phyloP scores from a whole-genome alignment of 2,329 filamentous ascomycete genomes.

The Paecilomyces sp. region DNA sequence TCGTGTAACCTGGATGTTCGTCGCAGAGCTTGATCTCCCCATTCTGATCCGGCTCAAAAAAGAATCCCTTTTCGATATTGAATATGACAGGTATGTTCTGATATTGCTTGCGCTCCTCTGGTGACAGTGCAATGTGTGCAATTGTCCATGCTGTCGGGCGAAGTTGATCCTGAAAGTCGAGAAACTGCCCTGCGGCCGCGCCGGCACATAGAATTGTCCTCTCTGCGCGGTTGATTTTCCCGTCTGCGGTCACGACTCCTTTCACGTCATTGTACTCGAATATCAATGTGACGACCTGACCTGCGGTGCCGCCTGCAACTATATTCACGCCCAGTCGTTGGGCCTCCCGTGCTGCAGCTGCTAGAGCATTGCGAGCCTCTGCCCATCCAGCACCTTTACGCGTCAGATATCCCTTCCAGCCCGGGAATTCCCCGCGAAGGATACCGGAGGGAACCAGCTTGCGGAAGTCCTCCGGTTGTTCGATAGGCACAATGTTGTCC shows the following conservation, averaged over 20 bases:
- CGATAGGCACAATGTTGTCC: neutral
- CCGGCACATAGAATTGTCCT: constrained; percentile 38
- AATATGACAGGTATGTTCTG: constrained; percentile 45
- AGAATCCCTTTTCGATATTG: constrained; percentile 42
- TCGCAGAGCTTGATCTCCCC: constrained; percentile 37
- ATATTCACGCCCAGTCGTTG: constrained; percentile 39
- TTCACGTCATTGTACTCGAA: constrained; percentile 28
- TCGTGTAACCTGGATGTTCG: constrained; percentile 52
- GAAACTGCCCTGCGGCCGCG: constrained; percentile 31
- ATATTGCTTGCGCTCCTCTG: constrained; percentile 39
- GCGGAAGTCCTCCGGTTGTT: constrained; percentile 29
- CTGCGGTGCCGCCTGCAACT: constrained; percentile 32
- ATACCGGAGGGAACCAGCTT: constrained; percentile 44
- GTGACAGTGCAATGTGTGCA: constrained; percentile 44
- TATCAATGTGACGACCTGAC: constrained; percentile 30
- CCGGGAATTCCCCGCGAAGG: constrained; percentile 32
- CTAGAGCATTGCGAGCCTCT: constrained; percentile 41
- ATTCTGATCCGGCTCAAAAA: constrained; percentile 41
- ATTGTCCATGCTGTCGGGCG: constrained; percentile 46
- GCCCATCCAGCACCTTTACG: constrained; percentile 45
- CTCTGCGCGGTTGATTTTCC: constrained; percentile 27
- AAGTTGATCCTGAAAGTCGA: constrained; percentile 41
- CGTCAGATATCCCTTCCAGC: constrained; percentile 38
- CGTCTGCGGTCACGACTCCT: constrained; percentile 34
- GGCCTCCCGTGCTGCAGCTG: constrained; percentile 39